These are phyloP conservation scores for Strobilomyces dryophilus DNA, from an alignment of 768 basidiomycete species.

Conservation along the genomic window DNA sequence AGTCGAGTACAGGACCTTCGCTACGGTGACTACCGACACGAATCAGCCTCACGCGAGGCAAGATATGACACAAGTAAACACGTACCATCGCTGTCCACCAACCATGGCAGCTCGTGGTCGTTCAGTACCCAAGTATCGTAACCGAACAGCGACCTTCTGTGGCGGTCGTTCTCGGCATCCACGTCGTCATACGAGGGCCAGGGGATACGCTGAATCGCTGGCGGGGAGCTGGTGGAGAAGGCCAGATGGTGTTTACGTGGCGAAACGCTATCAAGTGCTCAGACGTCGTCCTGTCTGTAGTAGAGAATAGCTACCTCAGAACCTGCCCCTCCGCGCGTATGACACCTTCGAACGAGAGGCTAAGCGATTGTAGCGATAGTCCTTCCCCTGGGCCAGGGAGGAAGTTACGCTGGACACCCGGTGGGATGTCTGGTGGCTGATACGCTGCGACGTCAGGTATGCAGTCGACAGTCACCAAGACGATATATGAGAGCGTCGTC, in stretches of 20 bases:
- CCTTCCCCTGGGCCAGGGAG: slow-evolving; percentile 80
- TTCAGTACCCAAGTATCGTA: slow-evolving; percentile 73
- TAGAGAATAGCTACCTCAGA: slow-evolving; percentile 47
- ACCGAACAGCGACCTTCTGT: slow-evolving; percentile 33
- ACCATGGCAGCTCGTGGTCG: slow-evolving; percentile 67
- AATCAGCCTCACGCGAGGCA: neutral
- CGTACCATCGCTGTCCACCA: slow-evolving; percentile 70
- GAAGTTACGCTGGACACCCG: slow-evolving; percentile 59
- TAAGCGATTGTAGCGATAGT: slow-evolving; percentile 60
- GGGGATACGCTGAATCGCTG: slow-evolving; percentile 78
- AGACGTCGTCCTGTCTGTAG: slow-evolving; percentile 1
- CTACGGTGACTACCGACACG: slow-evolving; percentile 51
- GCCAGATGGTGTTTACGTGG: slow-evolving; percentile 64
- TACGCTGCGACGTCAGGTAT: slow-evolving; percentile 53
- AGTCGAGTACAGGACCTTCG: slow-evolving; percentile 53
- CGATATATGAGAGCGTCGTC: slow-evolving; percentile 79
- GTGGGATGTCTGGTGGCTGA: slow-evolving; percentile 45
- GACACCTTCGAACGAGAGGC: slow-evolving; percentile 75
- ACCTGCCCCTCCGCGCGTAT: slow-evolving; percentile 73
- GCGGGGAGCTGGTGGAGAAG: slow-evolving; percentile 71
- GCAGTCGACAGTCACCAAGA: slow-evolving; percentile 66
- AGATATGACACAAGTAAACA: neutral
- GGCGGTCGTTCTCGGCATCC: slow-evolving; percentile 33
- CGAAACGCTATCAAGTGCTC: slow-evolving; percentile 52
- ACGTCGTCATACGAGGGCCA: slow-evolving; percentile 60